These are phyloP conservation scores for Teratosphaeria zuluensis DNA, from an alignment of 2,329 filamentous ascomycete genomes.

Conservation along the genomic window DNA sequence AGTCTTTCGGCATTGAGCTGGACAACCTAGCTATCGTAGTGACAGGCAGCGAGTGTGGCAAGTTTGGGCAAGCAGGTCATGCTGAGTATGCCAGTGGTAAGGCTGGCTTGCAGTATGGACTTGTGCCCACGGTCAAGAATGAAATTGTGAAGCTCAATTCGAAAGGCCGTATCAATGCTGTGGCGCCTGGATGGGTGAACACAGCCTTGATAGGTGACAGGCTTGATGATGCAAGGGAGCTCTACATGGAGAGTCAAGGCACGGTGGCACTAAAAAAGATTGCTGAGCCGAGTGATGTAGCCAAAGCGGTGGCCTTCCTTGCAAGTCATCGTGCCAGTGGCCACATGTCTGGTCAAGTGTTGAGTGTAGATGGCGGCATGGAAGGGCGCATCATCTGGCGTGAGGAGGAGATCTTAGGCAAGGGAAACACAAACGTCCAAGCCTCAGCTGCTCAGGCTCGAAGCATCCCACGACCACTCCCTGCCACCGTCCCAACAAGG, in stretches of 20 bases:
- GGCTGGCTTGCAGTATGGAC: slow-evolving; percentile 43
- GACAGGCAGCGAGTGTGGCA: slow-evolving; percentile 43
- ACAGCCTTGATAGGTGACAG: slow-evolving; percentile 40
- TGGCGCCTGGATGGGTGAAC: slow-evolving; percentile 40
- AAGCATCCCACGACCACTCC: slow-evolving; percentile 4
- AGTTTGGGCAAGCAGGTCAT: slow-evolving; percentile 42
- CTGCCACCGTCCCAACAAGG: slow-evolving; percentile 8
- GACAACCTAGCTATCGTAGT: slow-evolving; percentile 36
- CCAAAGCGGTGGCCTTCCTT: slow-evolving; percentile 40
- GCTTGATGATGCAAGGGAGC: slow-evolving; percentile 40
- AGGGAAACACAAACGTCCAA: neutral
- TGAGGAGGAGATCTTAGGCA: slow-evolving; percentile 29
- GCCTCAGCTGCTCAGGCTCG: neutral
- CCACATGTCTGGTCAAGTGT: slow-evolving; percentile 45
- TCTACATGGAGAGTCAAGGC: slow-evolving; percentile 42
- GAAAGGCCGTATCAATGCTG: slow-evolving; percentile 44
- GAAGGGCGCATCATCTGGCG: slow-evolving; percentile 42
- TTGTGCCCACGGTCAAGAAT: slow-evolving; percentile 45
- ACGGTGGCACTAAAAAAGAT: slow-evolving; percentile 41
- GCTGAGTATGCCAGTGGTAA: slow-evolving; percentile 44
- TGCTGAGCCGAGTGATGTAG: slow-evolving; percentile 41
- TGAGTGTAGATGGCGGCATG: slow-evolving; percentile 44
- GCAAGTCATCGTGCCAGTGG: slow-evolving; percentile 43
- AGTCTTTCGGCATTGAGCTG: slow-evolving; percentile 9
- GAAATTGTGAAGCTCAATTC: slow-evolving; percentile 44